Evolutionary conservation across 1,284 basidiomycete genomes (phyloP).

Genomic region (Cutaneotrichosporon sp.): DNA sequence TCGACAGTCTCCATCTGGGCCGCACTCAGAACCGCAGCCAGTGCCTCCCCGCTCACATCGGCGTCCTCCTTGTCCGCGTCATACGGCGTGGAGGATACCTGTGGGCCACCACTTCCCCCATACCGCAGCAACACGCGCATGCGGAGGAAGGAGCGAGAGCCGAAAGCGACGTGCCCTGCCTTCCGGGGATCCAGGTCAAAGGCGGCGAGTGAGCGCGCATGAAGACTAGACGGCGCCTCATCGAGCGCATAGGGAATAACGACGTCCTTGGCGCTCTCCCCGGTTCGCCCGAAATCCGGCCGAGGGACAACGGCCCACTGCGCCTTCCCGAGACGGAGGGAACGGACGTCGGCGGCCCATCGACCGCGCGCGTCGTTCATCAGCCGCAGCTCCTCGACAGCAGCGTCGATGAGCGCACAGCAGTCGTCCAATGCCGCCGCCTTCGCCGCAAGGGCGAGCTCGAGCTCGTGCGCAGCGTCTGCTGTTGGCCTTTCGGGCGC

Average conservation of each 20-base stretch:
- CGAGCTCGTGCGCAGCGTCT: constrained; percentile 25
- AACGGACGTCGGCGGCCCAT: constrained; percentile 32
- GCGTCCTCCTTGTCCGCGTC: constrained; percentile 4
- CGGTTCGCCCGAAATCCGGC: constrained; percentile 36
- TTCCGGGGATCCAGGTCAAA: constrained; percentile 43
- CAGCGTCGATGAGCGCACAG: constrained; percentile 37
- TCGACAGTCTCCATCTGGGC: constrained; percentile 46
- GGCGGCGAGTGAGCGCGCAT: constrained; percentile 37
- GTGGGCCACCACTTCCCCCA: neutral
- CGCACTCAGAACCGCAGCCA: constrained; percentile 27
- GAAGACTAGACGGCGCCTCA: constrained; percentile 29
- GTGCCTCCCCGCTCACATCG: constrained; percentile 6
- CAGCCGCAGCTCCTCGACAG: constrained; percentile 36
- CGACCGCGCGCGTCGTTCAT: constrained; percentile 32
- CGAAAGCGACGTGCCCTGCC: constrained; percentile 28
- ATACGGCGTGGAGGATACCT: constrained; percentile 7
- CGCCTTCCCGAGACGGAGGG: constrained; percentile 26
- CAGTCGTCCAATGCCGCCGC: constrained; percentile 39
- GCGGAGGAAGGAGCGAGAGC: constrained; percentile 28
- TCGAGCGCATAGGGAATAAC: constrained; percentile 48
- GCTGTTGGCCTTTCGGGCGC: constrained; percentile 9
- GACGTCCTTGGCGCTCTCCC: constrained; percentile 30
- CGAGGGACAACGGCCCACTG: constrained; percentile 43
- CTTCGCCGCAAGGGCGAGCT: constrained; percentile 34
- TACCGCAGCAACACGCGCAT: constrained; percentile 25